These are phyloP conservation scores for Caryocar brasiliense DNA, from an alignment of 441 rosid genomes.

Conservation along the genomic window DNA sequence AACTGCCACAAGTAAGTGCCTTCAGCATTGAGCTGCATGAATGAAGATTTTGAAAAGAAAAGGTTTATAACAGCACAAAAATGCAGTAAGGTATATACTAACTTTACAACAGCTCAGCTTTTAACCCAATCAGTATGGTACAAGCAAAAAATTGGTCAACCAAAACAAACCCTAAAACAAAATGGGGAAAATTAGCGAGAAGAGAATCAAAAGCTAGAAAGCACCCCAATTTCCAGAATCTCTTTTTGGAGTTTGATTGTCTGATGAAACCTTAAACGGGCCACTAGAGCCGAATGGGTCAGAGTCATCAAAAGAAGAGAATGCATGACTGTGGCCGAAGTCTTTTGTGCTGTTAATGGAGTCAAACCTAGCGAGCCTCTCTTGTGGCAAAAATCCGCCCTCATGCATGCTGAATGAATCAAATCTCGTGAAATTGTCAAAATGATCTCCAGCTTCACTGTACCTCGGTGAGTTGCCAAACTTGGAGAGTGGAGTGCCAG, in stretches of 20 bases:
- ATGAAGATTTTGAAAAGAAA: too few species aligned
- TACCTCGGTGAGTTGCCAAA: slow-evolving; percentile 73
- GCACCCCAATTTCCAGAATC: slow-evolving; percentile 53
- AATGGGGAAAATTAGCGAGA: not conserved
- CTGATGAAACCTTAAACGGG: slow-evolving; percentile 78
- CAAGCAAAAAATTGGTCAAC: not conserved
- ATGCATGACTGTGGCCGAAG: slow-evolving; percentile 45
- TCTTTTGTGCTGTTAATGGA: slow-evolving; percentile 70
- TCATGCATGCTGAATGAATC: slow-evolving; percentile 74
- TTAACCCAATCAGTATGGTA: slow-evolving; percentile 24
- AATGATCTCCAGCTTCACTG: slow-evolving; percentile 68
- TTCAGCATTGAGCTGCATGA: too few species aligned
- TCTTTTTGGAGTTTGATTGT: slow-evolving; percentile 46
- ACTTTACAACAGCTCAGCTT: slow-evolving; percentile 23
- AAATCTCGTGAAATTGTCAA: slow-evolving; percentile 69
- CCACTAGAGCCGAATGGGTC: slow-evolving; percentile 90
- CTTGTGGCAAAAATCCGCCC: slow-evolving; percentile 51
- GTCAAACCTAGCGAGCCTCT: slow-evolving; percentile 59
- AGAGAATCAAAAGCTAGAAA: slow-evolving; percentile 27
- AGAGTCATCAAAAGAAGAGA: slow-evolving; percentile 67
- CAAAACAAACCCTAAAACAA: slow-evolving; percentile 6
- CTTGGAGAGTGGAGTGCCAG: slow-evolving; percentile 74
- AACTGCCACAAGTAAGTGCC: too few species aligned
- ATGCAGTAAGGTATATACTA: slow-evolving; percentile 4
- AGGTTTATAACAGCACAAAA: not conserved